Percentiles rank a stretch among this genome's conserved stretches.
Evolutionary conservation across 106 monocot species (phyloP).

Genomic region (Posidonia australis): DNA sequence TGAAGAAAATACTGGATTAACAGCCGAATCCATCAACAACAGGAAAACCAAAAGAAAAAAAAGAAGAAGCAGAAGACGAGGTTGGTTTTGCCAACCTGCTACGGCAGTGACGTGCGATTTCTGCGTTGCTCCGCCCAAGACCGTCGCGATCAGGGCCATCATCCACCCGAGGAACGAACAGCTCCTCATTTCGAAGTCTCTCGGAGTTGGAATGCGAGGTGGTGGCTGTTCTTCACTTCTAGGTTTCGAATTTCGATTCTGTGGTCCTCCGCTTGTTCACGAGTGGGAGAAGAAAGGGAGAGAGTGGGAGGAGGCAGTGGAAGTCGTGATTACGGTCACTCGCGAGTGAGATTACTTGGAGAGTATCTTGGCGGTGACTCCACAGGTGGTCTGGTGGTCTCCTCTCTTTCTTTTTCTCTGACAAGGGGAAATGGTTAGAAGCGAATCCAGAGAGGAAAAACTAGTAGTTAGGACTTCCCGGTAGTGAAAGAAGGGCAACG

Average conservation of each 20-base stretch:
- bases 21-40: background rate
- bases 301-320: too few relatives aligned
- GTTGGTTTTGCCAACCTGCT: background rate
- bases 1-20: background rate
- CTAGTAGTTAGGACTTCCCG: too few relatives aligned
- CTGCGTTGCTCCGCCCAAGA: background rate
- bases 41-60: background rate
- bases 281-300: background rate
- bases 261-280: background rate
- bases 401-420: too few relatives aligned
- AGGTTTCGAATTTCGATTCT: constrained; percentile 1
- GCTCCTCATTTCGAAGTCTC: background rate
- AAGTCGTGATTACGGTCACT: constrained; percentile 8
- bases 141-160: background rate
- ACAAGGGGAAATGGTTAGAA: too few relatives aligned
- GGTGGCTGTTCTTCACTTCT: background rate
- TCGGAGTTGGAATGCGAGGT: background rate
- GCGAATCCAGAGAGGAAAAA: too few relatives aligned
- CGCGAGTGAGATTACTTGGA: background rate
- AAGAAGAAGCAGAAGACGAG: background rate
- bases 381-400: too few relatives aligned
- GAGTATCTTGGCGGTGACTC: too few relatives aligned
- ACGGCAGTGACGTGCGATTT: background rate
- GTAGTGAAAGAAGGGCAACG: too few relatives aligned
- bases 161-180: background rate